A percentile compares a stretch with the other conserved stretches of the same genome.
phyloP scores from a whole-genome alignment of 2,329 filamentous ascomycete genomes.

The Dactylella cylindrospora region DNA sequence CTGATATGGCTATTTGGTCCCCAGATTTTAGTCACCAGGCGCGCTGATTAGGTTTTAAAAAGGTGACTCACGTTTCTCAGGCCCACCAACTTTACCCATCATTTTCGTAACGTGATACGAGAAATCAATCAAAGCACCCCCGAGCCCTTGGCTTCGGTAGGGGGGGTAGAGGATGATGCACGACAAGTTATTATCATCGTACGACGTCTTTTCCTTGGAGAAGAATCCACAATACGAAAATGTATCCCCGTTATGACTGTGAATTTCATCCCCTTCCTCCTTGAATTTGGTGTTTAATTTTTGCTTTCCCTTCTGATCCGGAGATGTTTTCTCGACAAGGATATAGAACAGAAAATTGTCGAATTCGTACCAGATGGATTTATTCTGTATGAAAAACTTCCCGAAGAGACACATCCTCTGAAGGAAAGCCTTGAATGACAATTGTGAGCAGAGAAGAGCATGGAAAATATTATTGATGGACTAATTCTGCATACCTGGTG shows the following conservation, averaged over 20 bases:
- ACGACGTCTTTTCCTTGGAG: constrained; percentile 97
- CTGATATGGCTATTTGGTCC: constrained; percentile 45
- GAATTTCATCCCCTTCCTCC: constrained; percentile 4
- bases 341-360: constrained; percentile 92
- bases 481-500: constrained; percentile 60
- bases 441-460: background rate
- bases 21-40: background rate
- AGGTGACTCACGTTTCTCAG: constrained; percentile 67
- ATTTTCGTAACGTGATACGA: constrained; percentile 87
- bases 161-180: constrained; percentile 96
- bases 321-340: constrained; percentile 70
- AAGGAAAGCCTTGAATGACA: constrained; percentile 68
- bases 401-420: constrained; percentile 95
- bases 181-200: constrained; percentile 97
- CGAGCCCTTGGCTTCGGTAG: constrained; percentile 87
- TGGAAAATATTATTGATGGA: constrained; percentile 11
- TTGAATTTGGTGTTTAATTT: too few relatives aligned
- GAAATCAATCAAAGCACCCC: constrained; percentile 84
- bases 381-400: constrained; percentile 96
- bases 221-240: constrained; percentile 82
- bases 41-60: background rate
- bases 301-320: background rate
- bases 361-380: constrained; percentile 97
- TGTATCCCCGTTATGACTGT: too few relatives aligned
- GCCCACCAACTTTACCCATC: constrained; percentile 82